A percentile compares a stretch with the other conserved stretches of the same genome.
Evolutionary conservation across 148 eudicot species (phyloP).

Genomic region (Vaccinium macrocarpon): DNA sequence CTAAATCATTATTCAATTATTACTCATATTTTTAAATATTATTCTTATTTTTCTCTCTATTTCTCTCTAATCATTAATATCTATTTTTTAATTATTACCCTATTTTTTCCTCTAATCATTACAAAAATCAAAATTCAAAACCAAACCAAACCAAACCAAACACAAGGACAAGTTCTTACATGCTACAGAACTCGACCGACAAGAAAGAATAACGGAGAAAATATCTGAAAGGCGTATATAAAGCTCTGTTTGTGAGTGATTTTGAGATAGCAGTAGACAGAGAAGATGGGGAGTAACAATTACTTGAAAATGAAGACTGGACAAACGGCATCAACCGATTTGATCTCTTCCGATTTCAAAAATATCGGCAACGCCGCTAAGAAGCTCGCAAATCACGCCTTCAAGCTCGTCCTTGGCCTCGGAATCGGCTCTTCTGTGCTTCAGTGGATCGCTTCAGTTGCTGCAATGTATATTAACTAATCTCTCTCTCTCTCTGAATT

Average conservation of each 20-base stretch:
- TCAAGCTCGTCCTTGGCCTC: constrained; percentile 32
- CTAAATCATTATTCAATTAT: too few species aligned
- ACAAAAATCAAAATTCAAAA: too few species aligned
- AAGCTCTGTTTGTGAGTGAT: neutral
- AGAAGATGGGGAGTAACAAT: constrained; percentile 28
- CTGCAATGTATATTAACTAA: constrained; percentile 45
- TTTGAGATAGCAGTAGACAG: neutral
- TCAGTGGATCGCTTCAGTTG: constrained; percentile 53
- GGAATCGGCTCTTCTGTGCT: constrained; percentile 40
- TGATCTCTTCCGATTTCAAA: constrained; percentile 35
- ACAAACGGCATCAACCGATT: neutral
- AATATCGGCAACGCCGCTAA: constrained; percentile 35
- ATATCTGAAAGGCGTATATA: neutral
- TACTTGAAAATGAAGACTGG: constrained; percentile 52
- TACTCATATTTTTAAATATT: too few species aligned
- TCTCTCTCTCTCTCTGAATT: neutral
- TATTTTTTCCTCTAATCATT: too few species aligned
- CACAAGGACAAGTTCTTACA: too few species aligned
- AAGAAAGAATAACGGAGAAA: too few species aligned
- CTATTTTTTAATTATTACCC: too few species aligned
- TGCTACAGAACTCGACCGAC: too few species aligned
- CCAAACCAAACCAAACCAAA: too few species aligned
- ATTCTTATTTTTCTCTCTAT: too few species aligned
- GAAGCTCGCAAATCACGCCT: constrained; percentile 41
- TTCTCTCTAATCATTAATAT: too few species aligned